Base-by-base conservation (phyloP, 2,329 filamentous ascomycete species). In the Trichoderma afroharzianum region DNA sequence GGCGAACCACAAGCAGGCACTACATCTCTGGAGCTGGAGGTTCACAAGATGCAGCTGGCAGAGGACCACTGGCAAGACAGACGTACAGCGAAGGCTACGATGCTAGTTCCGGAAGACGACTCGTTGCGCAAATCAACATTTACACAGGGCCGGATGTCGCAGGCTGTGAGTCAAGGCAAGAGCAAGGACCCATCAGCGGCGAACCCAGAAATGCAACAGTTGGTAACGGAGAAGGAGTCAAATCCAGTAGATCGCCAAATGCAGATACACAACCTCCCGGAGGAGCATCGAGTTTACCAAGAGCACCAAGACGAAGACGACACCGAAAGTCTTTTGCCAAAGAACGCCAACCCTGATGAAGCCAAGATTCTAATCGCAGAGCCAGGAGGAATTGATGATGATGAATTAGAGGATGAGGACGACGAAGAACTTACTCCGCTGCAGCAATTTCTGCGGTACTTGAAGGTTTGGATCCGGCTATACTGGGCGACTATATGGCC, bases 401-500 rank as follows among this genome's bases (percentile, higher is more conserved):
- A 33, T 11, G n/a, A 55, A 6, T 24, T 24, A 12, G 47, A 21
- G 24, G 47, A 33, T 74, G 71, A 73, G 63, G 71, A n/a, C 58
- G 70, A 30, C 58, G 18, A 66, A 26, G 74, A 70, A 26, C 33
- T 32, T 21, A 63, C 59, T n/a, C 53, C 43, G 33, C 66, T 50
- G 33, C 63, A 75, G 8, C 33, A 21, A 5, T 26, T 61, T 14
- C 33, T 66, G 12, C 14, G 15, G 3, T 70, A 72, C 33, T 43
- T 24, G 33, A 67, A 70, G 18, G 72, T 74, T 53, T 32, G 79
- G 39, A 47, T 78, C 32, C 68, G 36, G n/a, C 57, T 78, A 32
- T 85, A 83, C 75, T 83, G 78, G 81, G 71, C 69, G 53, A 72
- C 80, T 14, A 78, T 84, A 18, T 75, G 75, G 63, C 83, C 83